Conservation (phyloP, 2,329 filamentous ascomycete species). For the Colletotrichum sp. region DNA sequence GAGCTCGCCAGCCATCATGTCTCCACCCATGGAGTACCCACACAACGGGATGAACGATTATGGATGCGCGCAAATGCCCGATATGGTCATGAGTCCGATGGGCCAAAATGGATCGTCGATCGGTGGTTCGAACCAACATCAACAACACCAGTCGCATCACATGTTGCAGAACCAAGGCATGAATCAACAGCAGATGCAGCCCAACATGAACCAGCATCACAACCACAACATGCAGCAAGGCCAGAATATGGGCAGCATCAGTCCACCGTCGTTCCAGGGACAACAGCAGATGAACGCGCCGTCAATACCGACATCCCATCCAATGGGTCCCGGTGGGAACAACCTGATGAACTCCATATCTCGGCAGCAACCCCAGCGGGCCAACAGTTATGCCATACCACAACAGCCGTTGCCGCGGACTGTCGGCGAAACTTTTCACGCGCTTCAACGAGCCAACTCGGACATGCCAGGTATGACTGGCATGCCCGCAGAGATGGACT, state of each 20-base stretch:
- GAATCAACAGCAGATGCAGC: constrained; percentile 35
- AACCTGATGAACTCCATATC: constrained; percentile 23
- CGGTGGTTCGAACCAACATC: constrained; percentile 29
- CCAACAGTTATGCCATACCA: constrained; percentile 45
- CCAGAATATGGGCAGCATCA: constrained; percentile 18
- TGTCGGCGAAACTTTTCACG: constrained; percentile 52
- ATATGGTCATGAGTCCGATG: constrained; percentile 59
- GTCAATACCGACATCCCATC: constrained; percentile 28
- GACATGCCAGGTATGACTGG: constrained; percentile 32
- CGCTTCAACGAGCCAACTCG: constrained; percentile 49
- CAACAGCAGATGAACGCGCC: constrained; percentile 22
- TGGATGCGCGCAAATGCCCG: constrained; percentile 48
- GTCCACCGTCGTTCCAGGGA: constrained; percentile 4
- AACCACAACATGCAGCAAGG: constrained; percentile 31
- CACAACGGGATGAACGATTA: constrained; percentile 46
- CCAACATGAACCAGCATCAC: constrained; percentile 34
- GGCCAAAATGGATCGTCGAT: constrained; percentile 33
- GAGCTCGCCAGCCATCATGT: constrained; percentile 59
- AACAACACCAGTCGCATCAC: constrained; percentile 35
- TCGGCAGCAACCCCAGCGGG: constrained; percentile 39
- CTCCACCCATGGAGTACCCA: constrained; percentile 55
- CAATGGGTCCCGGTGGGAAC: constrained; percentile 27
- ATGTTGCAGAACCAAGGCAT: constrained; percentile 25
- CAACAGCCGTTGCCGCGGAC: constrained; percentile 44
- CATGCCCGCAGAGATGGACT: constrained; percentile 22